Conservation (phyloP, 164 flowering plant species). For the Stephania cephalantha region DNA sequence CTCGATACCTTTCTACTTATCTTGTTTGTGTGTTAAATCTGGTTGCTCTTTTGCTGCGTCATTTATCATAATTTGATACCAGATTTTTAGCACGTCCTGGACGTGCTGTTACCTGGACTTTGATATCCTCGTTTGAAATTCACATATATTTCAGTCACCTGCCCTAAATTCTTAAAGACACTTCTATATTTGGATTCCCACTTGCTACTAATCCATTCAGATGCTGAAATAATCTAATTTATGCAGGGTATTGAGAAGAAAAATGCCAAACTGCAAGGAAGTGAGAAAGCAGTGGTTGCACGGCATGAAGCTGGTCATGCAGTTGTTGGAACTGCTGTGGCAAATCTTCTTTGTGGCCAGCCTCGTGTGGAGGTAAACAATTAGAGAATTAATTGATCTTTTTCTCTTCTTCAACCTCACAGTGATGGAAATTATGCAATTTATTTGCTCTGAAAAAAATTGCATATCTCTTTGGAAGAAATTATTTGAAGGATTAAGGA, state of each 20-base stretch:
- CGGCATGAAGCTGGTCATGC: slow-evolving; percentile 99
- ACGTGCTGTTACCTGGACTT: neutral
- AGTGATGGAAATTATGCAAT: neutral
- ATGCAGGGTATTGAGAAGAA: slow-evolving; percentile 93
- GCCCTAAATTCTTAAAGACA: neutral
- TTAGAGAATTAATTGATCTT: neutral
- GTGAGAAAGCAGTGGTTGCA: slow-evolving; percentile 96
- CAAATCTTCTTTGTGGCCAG: slow-evolving; percentile 85
- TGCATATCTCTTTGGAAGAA: neutral
- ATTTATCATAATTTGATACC: neutral
- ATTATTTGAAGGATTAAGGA: neutral
- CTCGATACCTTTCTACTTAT: neutral
- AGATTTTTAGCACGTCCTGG: neutral
- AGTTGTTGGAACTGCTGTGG: slow-evolving; percentile 95
- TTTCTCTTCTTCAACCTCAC: neutral
- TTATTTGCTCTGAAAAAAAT: neutral
- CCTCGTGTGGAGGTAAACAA: slow-evolving; percentile 84
- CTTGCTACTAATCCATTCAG: neutral
- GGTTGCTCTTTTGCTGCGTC: neutral
- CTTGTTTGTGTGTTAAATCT: neutral
- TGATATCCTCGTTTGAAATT: neutral
- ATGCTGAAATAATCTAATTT: slow-evolving; percentile 6
- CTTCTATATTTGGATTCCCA: neutral
- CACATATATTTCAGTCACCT: neutral
- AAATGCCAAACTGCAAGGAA: slow-evolving; percentile 73